Conservation (phyloP, 768 basidiomycete species). For the Phaeolepiota aurea region DNA sequence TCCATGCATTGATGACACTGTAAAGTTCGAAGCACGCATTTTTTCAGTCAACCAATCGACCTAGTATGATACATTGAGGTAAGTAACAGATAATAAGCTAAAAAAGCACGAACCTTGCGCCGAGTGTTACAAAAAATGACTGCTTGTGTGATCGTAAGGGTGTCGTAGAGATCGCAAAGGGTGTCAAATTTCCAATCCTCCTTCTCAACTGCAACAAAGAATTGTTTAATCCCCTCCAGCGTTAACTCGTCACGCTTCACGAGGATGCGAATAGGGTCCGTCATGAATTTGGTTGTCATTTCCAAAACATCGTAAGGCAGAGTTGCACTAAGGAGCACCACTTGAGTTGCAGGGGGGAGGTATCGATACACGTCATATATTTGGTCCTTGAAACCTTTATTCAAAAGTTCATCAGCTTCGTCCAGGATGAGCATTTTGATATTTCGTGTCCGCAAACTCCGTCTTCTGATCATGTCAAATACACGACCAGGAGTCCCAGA, state of each 20-base stretch:
- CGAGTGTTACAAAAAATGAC: slow-evolving; percentile 99
- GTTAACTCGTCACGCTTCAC: slow-evolving; percentile 99
- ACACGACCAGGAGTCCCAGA: slow-evolving; percentile 97
- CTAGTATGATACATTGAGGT: slow-evolving; percentile 23
- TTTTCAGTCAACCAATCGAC: slow-evolving; percentile 99
- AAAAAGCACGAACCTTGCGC: slow-evolving; percentile 61
- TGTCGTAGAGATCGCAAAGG: slow-evolving; percentile 94
- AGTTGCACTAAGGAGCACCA: slow-evolving; percentile 92
- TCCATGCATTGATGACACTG: slow-evolving; percentile 92
- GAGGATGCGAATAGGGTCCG: slow-evolving; percentile 94
- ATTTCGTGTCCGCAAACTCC: slow-evolving; percentile 87
- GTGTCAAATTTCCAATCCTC: slow-evolving; percentile 99
- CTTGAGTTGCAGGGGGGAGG: slow-evolving; percentile 94
- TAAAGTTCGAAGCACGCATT: slow-evolving; percentile 98
- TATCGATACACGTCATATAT: slow-evolving; percentile 99
- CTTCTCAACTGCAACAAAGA: slow-evolving; percentile 98
- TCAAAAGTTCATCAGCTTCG: slow-evolving; percentile 92
- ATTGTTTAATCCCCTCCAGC: slow-evolving; percentile 92
- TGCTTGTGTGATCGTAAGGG: slow-evolving; percentile 96
- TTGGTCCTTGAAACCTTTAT: slow-evolving; percentile 99
- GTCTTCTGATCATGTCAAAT: slow-evolving; percentile 97
- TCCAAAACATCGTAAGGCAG: slow-evolving; percentile 95
- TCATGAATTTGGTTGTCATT: slow-evolving; percentile 99
- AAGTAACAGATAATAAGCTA: background rate
- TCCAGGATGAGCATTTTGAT: slow-evolving; percentile 97